Percentiles rank a stretch among this genome's conserved stretches.
phyloP scores from a whole-genome alignment of 1,284 basidiomycete species.

The Peniophora sp. region DNA sequence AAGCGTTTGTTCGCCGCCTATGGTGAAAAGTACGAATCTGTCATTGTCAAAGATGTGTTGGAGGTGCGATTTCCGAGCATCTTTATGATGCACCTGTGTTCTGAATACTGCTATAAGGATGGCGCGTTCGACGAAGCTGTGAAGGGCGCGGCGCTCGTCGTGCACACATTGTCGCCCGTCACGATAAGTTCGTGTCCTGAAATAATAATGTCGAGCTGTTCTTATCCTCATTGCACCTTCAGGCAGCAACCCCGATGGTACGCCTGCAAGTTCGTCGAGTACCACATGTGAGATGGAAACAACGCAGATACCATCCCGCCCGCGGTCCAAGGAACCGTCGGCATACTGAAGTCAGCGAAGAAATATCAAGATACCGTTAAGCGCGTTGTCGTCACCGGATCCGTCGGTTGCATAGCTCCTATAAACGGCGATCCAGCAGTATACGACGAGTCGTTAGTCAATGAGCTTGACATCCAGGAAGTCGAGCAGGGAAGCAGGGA shows the following conservation, averaged over 20 bases:
- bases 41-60: slow-evolving; percentile 49
- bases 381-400: not conserved
- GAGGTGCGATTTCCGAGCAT: slow-evolving; percentile 23
- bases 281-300: not conserved
- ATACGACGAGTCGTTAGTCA: not conserved
- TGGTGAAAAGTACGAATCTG: slow-evolving; percentile 39
- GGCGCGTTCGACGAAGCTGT: slow-evolving; percentile 31
- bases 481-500: not conserved
- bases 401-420: not conserved
- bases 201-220: slow-evolving; percentile 9
- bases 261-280: not conserved
- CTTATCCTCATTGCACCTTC: slow-evolving; percentile 24
- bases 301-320: not conserved
- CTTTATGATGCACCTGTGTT: not conserved
- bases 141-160: slow-evolving; percentile 32
- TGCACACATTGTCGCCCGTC: slow-evolving; percentile 39
- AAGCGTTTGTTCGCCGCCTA: slow-evolving; percentile 35
- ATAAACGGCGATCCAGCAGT: not conserved
- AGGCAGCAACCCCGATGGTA: slow-evolving; percentile 1
- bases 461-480: not conserved
- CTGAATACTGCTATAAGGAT: slow-evolving; percentile 12
- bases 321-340: not conserved
- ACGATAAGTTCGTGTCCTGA: slow-evolving; percentile 12
- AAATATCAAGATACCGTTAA: not conserved
- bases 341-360: not conserved